Evolutionary conservation across 1,139 yeast genomes (phyloP), one percentile per base, ranked within the genome.

Genomic region (Pichiaceae sp.): DNA sequence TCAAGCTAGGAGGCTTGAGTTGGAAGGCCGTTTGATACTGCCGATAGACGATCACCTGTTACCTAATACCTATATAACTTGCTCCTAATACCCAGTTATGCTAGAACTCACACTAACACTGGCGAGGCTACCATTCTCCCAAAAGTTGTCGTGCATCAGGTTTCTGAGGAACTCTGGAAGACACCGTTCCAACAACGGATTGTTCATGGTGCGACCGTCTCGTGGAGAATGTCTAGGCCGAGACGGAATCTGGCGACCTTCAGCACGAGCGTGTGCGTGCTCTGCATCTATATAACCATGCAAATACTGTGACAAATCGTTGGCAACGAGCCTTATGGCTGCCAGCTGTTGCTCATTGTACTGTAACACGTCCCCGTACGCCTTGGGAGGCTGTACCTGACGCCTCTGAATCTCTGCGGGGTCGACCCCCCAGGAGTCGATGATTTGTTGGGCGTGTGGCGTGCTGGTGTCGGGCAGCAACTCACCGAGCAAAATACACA

Each of bases 101-200:
- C 28, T 12, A 9, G 28, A 12, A 14, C 28, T 25, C 14, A 12
- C 14, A 14, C 16, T 25, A 15, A 12, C 12, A 12, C 25, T 21
- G n/a, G 42, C 46, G 17, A 44, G 47, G 34, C 53, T 51, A 14
- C 47, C 53, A 21, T 31, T 35, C 27, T 49, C 53, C 57, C 56
- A 50, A 35, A 51, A 51, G 32, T 52, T 43, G 11, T 35, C 36
- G 23, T 19, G 14, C 35, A 53, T 50, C 7, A 51, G 32, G 38
- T 45, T 44, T 31, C 49, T 49, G 43, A 54, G 42, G 33, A 46
- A 52, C 7, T 47, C 36, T 3, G 58, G 58, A 3, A 53, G 45
- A 31, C 47, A 53, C 16, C 48, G 45, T 32, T 55, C 53, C n/a
- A 55, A 41, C 12, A 47, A 47, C 25, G 53, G 52, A 37, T 55